These are phyloP conservation scores for Terana coerulea DNA, from an alignment of 768 basidiomycete genomes.

Conservation along the genomic window DNA sequence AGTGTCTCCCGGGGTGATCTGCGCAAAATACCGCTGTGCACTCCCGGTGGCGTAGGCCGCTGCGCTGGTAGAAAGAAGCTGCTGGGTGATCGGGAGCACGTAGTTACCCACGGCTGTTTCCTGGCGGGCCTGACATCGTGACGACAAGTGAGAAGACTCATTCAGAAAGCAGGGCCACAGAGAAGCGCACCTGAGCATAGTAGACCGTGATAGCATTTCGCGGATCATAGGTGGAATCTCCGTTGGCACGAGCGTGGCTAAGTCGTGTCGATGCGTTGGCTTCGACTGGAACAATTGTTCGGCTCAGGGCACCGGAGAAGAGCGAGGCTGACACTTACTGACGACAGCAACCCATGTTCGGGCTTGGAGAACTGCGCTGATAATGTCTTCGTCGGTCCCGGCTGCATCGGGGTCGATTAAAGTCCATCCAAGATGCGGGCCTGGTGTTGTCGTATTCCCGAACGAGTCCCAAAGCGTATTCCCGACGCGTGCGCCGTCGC, in stretches of 20 bases:
- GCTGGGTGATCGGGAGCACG: constrained; percentile 33
- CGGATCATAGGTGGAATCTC: constrained; percentile 35
- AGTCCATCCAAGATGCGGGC: constrained; percentile 22
- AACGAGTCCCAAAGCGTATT: constrained; percentile 27
- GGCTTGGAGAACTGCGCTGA: constrained; percentile 32
- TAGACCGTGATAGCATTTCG: constrained; percentile 32
- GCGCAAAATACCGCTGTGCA: constrained; percentile 23
- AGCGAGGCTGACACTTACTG: constrained; percentile 21
- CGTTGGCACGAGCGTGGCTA: constrained; percentile 31
- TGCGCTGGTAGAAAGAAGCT: constrained; percentile 22
- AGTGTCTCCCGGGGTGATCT: constrained; percentile 21
- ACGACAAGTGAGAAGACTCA: not conserved
- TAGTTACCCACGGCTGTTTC: constrained; percentile 38
- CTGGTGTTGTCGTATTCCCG: constrained; percentile 19
- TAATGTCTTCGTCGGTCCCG: constrained; percentile 28
- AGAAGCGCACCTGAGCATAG: constrained; percentile 36
- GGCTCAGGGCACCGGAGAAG: not conserved
- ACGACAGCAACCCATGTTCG: constrained; percentile 40
- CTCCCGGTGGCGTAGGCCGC: constrained; percentile 19
- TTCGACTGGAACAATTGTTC: constrained; percentile 23
- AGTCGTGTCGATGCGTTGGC: constrained; percentile 32
- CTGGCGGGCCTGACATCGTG: constrained; percentile 28
- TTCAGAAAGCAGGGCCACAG: too few species aligned
- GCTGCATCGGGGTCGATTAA: constrained; percentile 17
- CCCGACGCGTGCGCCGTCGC: constrained; percentile 34